Evolutionary conservation across 148 eudicot genomes (phyloP), one percentile per base, ranked within the genome.

Genomic region (Silene uniflora): DNA sequence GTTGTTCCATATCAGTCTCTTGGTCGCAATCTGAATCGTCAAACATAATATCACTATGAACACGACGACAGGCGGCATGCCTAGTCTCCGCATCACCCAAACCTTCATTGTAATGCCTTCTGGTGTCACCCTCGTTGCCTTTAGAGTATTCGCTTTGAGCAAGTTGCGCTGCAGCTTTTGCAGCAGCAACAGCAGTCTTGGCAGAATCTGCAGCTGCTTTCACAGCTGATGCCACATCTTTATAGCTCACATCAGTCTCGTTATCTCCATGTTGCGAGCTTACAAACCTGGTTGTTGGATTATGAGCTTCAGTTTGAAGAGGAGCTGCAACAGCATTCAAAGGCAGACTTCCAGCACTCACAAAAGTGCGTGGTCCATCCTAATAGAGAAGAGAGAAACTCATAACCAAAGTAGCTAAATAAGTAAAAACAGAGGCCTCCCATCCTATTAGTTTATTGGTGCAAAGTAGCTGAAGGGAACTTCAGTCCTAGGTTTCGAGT

Each of bases 151-250:
- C 9, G 49, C 62, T 72, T 25, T 47, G 46, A 65, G 92, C 91
- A 69, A 91, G 83, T 74, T 79, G 77, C 24, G 97, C 93, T 14
- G 98, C 98, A 32, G 93, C 98, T 78, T 88, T 86, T 35, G 97
- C 97, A 24, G 98, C 97, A 71, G 89, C 93, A 76, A 92, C 80
- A 18, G 96, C 98, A 29, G 84, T 67, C 74, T 89, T 92, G 49
- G 94, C 94, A 21, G 89, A 87, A 78, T 87, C 84, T n/a, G 97
- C 93, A 76, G 98, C 98, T 67, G 89, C 93, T 80, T 89, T 86
- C 72, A 93, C 98, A 71, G 96, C 98, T 49, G 98, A 85, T 58
- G 91, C 92, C 42, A 90, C 82, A 79, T 92, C 88, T 76, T 85
- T 72, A 81, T 75, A 87, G 12, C 62, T 83, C 73, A 60, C 59